These are phyloP conservation scores for Hypoxylon sp. DNA, from an alignment of 2,329 filamentous ascomycete genomes.

Conservation along the genomic window DNA sequence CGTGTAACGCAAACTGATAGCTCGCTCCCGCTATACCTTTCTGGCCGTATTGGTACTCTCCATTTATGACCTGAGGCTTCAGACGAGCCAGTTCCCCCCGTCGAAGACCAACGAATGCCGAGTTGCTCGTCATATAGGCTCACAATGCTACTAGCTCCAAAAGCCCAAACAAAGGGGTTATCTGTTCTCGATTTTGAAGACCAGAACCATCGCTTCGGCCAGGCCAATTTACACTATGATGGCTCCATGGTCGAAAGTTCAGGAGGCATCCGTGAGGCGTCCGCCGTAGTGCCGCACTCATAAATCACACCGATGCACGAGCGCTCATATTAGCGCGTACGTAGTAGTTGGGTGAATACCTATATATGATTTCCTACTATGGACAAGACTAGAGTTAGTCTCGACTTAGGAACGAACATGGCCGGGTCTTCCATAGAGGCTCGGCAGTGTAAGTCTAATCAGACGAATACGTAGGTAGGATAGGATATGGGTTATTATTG, in stretches of 20 bases:
- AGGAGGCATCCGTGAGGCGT: slow-evolving; percentile 1
- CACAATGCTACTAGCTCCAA: neutral
- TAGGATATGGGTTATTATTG: neutral
- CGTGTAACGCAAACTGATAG: neutral
- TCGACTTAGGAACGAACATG: neutral
- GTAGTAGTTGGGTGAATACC: neutral
- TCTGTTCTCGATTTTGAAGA: neutral
- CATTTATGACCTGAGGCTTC: neutral
- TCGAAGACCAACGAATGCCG: neutral
- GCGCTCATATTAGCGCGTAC: neutral
- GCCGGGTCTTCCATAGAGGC: neutral
- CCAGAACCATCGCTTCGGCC: neutral
- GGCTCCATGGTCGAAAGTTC: slow-evolving; percentile 13
- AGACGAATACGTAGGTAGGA: neutral
- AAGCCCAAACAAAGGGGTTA: neutral
- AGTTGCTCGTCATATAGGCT: neutral
- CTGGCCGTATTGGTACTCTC: neutral
- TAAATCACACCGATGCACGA: neutral
- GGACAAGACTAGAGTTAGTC: neutral
- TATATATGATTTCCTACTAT: neutral
- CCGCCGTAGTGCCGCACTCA: neutral
- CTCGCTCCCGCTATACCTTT: neutral
- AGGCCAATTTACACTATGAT: neutral
- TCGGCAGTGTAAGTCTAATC: neutral
- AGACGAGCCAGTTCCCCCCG: neutral